phyloP scores from a whole-genome alignment of 2,329 filamentous ascomycete species.

The Phialophora expanda region DNA sequence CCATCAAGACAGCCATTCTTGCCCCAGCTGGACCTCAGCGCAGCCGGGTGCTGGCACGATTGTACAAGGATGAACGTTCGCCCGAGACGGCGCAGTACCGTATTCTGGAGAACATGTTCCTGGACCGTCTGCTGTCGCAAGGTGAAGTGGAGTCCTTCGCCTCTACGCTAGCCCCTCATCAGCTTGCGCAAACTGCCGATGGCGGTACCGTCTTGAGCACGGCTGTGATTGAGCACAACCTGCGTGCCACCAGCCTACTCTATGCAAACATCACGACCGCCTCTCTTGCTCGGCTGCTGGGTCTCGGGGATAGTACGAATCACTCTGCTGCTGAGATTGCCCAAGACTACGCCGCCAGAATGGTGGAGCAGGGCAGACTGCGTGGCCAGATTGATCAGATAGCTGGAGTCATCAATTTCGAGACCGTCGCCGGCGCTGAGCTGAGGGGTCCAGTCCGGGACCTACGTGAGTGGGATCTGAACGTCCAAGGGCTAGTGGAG shows the following conservation, averaged over 20 bases:
- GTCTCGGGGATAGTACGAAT: constrained; percentile 62
- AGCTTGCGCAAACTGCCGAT: constrained; percentile 86
- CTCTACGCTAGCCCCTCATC: constrained; percentile 78
- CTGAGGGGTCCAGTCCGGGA: constrained; percentile 70
- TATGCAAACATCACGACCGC: constrained; percentile 80
- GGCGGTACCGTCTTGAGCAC: constrained; percentile 91
- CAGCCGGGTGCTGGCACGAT: constrained; percentile 75
- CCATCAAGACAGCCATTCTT: constrained; percentile 89
- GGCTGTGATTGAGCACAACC: constrained; percentile 94
- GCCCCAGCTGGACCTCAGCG: constrained; percentile 87
- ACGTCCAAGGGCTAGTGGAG: constrained; percentile 83
- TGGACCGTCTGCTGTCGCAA: constrained; percentile 80
- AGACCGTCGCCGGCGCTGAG: constrained; percentile 71
- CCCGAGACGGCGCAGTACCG: constrained; percentile 75
- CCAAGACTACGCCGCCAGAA: constrained; percentile 87
- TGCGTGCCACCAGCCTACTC: constrained; percentile 80
- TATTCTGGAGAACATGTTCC: constrained; percentile 97
- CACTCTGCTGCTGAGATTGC: constrained; percentile 69
- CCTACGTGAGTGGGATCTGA: constrained; percentile 84
- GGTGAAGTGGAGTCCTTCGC: constrained; percentile 89
- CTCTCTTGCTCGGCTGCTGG: constrained; percentile 76
- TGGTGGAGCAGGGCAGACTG: constrained; percentile 93
- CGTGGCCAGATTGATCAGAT: constrained; percentile 94
- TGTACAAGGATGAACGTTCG: constrained; percentile 93
- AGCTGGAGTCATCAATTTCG: constrained; percentile 84